These are phyloP conservation scores for Penicillium manginii DNA, from an alignment of 495 filamentous ascomycete genomes.

Conservation along the genomic window DNA sequence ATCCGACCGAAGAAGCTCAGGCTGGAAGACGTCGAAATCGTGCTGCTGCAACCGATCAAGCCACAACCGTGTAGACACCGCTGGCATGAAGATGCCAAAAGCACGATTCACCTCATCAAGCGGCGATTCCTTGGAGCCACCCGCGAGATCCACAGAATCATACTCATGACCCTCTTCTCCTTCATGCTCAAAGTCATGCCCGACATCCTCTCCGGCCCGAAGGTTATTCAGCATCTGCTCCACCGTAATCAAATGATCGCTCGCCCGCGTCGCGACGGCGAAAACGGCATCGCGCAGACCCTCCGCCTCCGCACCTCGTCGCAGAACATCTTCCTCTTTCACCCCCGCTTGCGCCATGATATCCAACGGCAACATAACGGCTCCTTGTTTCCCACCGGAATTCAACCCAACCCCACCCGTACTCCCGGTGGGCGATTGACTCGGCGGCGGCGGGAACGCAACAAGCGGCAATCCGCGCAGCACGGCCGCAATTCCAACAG, in stretches of 20 bases:
- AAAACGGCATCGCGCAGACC: slow-evolving; percentile 91
- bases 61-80: slow-evolving; percentile 77
- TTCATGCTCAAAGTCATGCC: slow-evolving; percentile 85
- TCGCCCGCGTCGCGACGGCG: slow-evolving; percentile 85
- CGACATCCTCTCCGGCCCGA: slow-evolving; percentile 68
- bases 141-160: slow-evolving; percentile 21
- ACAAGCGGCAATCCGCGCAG: slow-evolving; percentile 82
- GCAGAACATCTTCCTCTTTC: slow-evolving; percentile 85
- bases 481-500: slow-evolving; percentile 82
- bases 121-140: slow-evolving; percentile 40
- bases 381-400: slow-evolving; percentile 57
- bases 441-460: slow-evolving; percentile 72
- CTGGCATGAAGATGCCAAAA: slow-evolving; percentile 80
- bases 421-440: slow-evolving; percentile 51
- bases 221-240: slow-evolving; percentile 87
- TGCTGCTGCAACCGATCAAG: slow-evolving; percentile 72
- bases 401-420: slow-evolving; percentile 18
- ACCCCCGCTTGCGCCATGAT: slow-evolving; percentile 81
- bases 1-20: slow-evolving; percentile 65
- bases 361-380: slow-evolving; percentile 81
- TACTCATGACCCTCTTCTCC: slow-evolving; percentile 78
- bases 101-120: slow-evolving; percentile 62
- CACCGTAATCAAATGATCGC: slow-evolving; percentile 93
- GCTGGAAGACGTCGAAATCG: slow-evolving; percentile 82
- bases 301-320: slow-evolving; percentile 72